Evolutionary conservation across 2,329 filamentous ascomycete genomes (phyloP).

Genomic region (Teratosphaeriaceae sp.): DNA sequence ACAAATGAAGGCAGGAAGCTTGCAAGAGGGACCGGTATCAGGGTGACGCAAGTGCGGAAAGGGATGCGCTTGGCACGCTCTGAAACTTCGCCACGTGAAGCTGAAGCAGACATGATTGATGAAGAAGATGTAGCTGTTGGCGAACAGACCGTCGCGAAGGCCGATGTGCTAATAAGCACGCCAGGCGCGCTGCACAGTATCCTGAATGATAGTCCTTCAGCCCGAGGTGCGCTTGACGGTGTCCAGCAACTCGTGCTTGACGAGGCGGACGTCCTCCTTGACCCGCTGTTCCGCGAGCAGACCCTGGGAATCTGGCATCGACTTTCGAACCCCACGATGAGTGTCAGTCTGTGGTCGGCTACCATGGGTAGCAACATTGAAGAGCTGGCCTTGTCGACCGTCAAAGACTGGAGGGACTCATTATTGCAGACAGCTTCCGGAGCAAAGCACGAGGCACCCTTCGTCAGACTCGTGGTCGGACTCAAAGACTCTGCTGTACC

Average conservation of each 20-base stretch:
- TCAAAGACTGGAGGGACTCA: constrained; percentile 44
- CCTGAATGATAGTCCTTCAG: constrained; percentile 42
- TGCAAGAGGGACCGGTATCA: constrained; percentile 67
- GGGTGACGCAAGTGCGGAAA: constrained; percentile 76
- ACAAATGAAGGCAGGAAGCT: constrained; percentile 74
- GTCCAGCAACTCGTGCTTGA: constrained; percentile 76
- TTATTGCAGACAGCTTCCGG: constrained; percentile 13
- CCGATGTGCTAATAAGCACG: constrained; percentile 75
- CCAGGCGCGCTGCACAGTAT: constrained; percentile 73
- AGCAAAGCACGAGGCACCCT: constrained; percentile 31
- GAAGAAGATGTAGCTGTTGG: constrained; percentile 17
- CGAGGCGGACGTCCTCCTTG: constrained; percentile 90
- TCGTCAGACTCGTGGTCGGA: constrained; percentile 86
- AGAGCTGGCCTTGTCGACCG: constrained; percentile 62
- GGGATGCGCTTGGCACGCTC: constrained; percentile 57
- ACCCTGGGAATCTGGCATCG: constrained; percentile 78
- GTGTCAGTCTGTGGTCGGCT: constrained; percentile 84
- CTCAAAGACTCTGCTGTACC: constrained; percentile 93
- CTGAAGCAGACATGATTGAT: constrained; percentile 39
- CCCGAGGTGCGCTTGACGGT: constrained; percentile 35
- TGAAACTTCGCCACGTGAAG: constrained; percentile 3
- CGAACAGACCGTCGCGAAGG: constrained; percentile 53
- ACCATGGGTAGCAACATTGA: constrained; percentile 96
- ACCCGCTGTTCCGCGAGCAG: constrained; percentile 83
- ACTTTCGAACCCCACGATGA: constrained; percentile 63